Conservation (phyloP, 306 rosid genomes). For the Citrullus amarus region DNA sequence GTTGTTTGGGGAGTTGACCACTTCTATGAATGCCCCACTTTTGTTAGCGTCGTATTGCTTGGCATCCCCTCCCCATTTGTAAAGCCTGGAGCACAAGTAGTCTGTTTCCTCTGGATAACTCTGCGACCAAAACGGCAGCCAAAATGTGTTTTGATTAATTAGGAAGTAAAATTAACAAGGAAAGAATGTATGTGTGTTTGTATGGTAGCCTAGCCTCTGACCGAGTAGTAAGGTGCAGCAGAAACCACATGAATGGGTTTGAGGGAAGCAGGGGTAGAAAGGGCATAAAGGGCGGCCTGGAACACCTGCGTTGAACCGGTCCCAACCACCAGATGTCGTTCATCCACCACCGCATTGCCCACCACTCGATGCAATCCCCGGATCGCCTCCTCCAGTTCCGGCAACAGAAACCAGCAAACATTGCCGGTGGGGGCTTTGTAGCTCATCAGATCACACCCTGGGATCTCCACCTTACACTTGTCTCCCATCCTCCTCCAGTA, state of each 20-base stretch:
- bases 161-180: no score
- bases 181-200: no score
- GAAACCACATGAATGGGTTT: slow-evolving; percentile 44
- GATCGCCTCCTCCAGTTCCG: slow-evolving; percentile 30
- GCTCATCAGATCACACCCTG: slow-evolving; percentile 44
- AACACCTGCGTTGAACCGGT: slow-evolving; percentile 67
- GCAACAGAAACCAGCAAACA: slow-evolving; percentile 55
- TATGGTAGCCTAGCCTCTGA: slow-evolving; percentile 5
- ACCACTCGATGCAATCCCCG: slow-evolving; percentile 38
- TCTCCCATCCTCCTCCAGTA: slow-evolving; percentile 52
- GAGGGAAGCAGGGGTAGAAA: slow-evolving; percentile 22
- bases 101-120: slow-evolving; percentile 39
- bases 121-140: slow-evolving; percentile 12
- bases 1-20: slow-evolving; percentile 65
- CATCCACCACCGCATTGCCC: slow-evolving; percentile 48
- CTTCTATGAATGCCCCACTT: slow-evolving; percentile 57
- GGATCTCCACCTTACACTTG: slow-evolving; percentile 41
- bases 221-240: slow-evolving; percentile 75
- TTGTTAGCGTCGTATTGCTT: slow-evolving; percentile 18
- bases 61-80: slow-evolving; percentile 79
- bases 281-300: slow-evolving; percentile 55
- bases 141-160: no score
- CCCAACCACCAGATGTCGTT: slow-evolving; percentile 44
- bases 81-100: slow-evolving; percentile 29
- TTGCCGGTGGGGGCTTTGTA: slow-evolving; percentile 27